Evolutionary conservation across 1,284 basidiomycete species (phyloP), one percentile per base, ranked within the genome.

Genomic region (Kwoniella shivajii): DNA sequence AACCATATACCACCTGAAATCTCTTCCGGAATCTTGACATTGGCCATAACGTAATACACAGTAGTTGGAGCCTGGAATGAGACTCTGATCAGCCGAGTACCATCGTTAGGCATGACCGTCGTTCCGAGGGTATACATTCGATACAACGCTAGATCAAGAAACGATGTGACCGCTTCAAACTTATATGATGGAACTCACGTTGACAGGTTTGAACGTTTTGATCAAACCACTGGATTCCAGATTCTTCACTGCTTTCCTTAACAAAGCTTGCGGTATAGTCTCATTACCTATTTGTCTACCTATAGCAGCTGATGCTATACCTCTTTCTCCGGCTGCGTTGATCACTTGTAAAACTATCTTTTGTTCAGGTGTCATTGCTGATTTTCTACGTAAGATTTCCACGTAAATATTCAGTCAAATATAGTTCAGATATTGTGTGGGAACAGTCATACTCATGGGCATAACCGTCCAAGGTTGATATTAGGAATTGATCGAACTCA

Each of bases 1-100:
- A 75, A 78, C 74, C 75, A 78, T 3, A 77, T 67, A 24, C 77
- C 77, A 33, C 77, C 77, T 1, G 71, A 66, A 41, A 78, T 60
- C 31, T 76, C 74, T 58, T 74, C 74, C 13, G 75, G 71, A 5
- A 75, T 76, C 37, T 66, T 71, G 29, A 74, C 48, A 36, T 72
- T 60, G 0, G 68, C 56, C 36, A 73, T 45, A 31, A 76, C 69
- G 57, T 73, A 78, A 34, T 73, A 62, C 7, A 68, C 63, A 47
- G 71, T 66, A 3, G 74, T 77, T 0, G 76, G 76, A 0, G 69
- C 66, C 72, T 78, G 44, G 4, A n/a, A 18, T 37, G 55, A 34
- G 50, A 27, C 11, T 39, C n/a, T n/a, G n/a, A 39, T 43, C 16
- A 43, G 26, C 39, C 6, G 13, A 41, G 14, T 27, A 33, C 34